These are phyloP conservation scores for Brasilioporus rufonigricans DNA, from an alignment of 768 basidiomycete genomes.

Conservation along the genomic window DNA sequence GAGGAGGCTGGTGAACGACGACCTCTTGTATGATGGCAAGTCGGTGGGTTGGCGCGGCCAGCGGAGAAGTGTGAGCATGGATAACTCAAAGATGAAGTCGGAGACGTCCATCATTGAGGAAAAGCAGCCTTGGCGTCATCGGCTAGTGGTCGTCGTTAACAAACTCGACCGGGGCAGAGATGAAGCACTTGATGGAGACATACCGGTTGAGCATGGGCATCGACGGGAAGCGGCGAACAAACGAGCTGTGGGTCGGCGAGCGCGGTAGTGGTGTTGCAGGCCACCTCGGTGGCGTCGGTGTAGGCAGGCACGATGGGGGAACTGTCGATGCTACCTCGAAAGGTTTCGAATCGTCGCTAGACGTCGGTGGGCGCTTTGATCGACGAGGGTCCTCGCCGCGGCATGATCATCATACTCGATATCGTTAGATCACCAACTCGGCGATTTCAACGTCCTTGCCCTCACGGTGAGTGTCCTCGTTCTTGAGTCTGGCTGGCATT, in stretches of 20 bases:
- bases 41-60: slow-evolving; percentile 19
- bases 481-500: too few species aligned
- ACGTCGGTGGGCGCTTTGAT: neutral
- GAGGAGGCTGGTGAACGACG: too few species aligned
- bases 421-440: slow-evolving; percentile 72
- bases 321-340: too few species aligned
- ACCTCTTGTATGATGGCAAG: too few species aligned
- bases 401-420: slow-evolving; percentile 79
- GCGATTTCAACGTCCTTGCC: slow-evolving; percentile 65
- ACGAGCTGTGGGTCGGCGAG: slow-evolving; percentile 59
- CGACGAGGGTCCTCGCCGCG: slow-evolving; percentile 46
- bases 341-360: neutral
- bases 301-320: neutral
- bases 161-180: slow-evolving; percentile 78
- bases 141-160: slow-evolving; percentile 86
- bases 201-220: slow-evolving; percentile 1
- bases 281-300: slow-evolving; percentile 34
- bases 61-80: slow-evolving; percentile 36
- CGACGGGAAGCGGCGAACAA: slow-evolving; percentile 61
- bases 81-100: slow-evolving; percentile 1
- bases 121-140: slow-evolving; percentile 41
- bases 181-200: slow-evolving; percentile 59
- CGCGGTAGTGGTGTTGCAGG: slow-evolving; percentile 70
- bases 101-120: slow-evolving; percentile 9
- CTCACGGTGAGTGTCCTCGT: too few species aligned